Conservation (phyloP, 768 basidiomycete genomes). For the Mycena vulgaris region DNA sequence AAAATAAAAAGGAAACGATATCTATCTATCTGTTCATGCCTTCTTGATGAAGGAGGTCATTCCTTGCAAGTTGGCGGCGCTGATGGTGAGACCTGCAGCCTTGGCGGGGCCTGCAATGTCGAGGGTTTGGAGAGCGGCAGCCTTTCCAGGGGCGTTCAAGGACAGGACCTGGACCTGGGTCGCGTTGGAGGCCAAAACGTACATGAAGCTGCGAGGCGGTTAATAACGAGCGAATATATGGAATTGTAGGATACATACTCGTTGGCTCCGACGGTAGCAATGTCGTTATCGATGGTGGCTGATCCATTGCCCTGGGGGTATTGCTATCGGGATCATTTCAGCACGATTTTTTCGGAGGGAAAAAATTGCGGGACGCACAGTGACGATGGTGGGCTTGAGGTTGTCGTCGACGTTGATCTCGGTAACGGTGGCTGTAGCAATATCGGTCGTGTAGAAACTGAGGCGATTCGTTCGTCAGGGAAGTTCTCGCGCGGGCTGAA, state of each 20-base stretch:
- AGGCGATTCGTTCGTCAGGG: no score
- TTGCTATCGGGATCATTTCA: constrained; percentile 48
- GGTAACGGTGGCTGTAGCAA: constrained; percentile 56
- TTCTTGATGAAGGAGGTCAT: constrained; percentile 44
- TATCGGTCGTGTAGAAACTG: constrained; percentile 63
- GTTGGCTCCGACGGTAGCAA: constrained; percentile 54
- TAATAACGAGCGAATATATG: not conserved
- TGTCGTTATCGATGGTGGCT: constrained; percentile 58
- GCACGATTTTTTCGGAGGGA: not conserved
- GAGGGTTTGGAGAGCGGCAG: constrained; percentile 43
- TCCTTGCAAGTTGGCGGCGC: constrained; percentile 37
- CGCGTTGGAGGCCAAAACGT: constrained; percentile 47
- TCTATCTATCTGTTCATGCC: not conserved
- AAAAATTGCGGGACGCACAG: constrained; percentile 43
- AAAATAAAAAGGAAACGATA: constrained; percentile 1
- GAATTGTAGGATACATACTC: constrained; percentile 47
- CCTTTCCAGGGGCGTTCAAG: constrained; percentile 47
- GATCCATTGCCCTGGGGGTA: constrained; percentile 54
- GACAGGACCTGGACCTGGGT: constrained; percentile 46
- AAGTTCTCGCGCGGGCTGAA: no score
- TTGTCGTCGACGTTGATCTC: constrained; percentile 64
- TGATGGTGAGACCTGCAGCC: constrained; percentile 47
- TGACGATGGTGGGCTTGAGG: constrained; percentile 61
- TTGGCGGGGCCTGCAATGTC: constrained; percentile 43
- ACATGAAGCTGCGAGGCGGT: constrained; percentile 44